Percentiles rank a stretch among this genome's conserved stretches.
These are phyloP conservation scores for Protostelium mycophagum DNA, from an alignment of 78 protist species.

Conservation along the genomic window DNA sequence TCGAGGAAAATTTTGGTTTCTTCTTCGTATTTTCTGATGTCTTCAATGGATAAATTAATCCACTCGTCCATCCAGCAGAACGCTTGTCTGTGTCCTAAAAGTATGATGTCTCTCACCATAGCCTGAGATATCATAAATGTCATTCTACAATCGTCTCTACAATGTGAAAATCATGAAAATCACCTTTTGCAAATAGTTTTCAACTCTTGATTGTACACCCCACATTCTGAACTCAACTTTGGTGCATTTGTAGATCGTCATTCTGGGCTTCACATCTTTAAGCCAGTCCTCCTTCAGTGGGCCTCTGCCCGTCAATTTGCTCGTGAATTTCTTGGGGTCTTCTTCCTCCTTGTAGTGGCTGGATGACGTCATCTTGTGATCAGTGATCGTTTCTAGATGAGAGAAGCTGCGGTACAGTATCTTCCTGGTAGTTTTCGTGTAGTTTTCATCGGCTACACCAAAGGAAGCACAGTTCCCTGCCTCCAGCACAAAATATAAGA, in stretches of 20 bases:
- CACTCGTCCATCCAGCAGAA: constrained; percentile 86
- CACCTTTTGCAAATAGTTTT: constrained; percentile 50
- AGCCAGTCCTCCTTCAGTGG: constrained; percentile 57
- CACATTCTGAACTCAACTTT: constrained; percentile 65
- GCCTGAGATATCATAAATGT: constrained; percentile 17
- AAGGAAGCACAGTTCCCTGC: constrained; percentile 9
- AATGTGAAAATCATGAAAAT: not conserved
- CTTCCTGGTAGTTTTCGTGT: no score
- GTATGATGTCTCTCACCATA: constrained; percentile 42
- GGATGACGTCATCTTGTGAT: constrained; percentile 35
- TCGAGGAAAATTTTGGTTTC: constrained; percentile 12
- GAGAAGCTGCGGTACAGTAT: no score
- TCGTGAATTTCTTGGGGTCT: constrained; percentile 66
- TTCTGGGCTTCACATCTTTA: constrained; percentile 29
- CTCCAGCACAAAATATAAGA: constrained; percentile 27
- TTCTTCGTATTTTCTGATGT: constrained; percentile 66
- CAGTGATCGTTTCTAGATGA: constrained; percentile 34
- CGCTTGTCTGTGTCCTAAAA: constrained; percentile 72
- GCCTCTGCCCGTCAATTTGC: constrained; percentile 80
- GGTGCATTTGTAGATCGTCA: constrained; percentile 78
- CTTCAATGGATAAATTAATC: constrained; percentile 66
- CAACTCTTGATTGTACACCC: constrained; percentile 79
- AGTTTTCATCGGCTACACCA: no score
- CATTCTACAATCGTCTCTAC: not conserved
- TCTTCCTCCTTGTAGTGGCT: constrained; percentile 59